Conservation (phyloP, 805 yeast genomes). For the Zygosaccharomyces kombuchaensis region DNA sequence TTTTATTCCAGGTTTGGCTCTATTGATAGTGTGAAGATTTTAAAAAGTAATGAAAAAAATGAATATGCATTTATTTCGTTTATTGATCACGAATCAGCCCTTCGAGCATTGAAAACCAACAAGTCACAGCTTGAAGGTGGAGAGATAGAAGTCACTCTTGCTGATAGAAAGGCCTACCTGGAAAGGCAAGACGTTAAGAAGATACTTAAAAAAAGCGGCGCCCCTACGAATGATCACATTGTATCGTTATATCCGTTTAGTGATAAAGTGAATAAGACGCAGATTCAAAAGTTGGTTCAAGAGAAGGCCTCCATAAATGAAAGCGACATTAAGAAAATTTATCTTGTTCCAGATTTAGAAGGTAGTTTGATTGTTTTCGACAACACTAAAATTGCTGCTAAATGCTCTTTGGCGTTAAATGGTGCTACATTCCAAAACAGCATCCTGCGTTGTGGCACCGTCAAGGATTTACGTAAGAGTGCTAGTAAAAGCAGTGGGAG, state of each 20-base stretch:
- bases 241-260: conserved; percentile 29
- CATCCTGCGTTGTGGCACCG: conserved; percentile 33
- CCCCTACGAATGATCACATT: conserved; percentile 8
- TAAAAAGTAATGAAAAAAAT: conserved; percentile 37
- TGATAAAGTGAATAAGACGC: conserved; percentile 25
- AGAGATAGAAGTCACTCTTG: conserved; percentile 44
- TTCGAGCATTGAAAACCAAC: conserved; percentile 43
- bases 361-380: conserved; percentile 51
- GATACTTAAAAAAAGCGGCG: conserved; percentile 15
- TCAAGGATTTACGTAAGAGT: conserved; percentile 30
- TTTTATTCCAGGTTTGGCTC: conserved; percentile 49
- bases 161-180: conserved; percentile 39
- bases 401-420: conserved; percentile 42
- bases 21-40: conserved; percentile 44
- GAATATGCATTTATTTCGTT: conserved; percentile 68
- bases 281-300: conserved; percentile 18
- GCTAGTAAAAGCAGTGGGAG: neutral
- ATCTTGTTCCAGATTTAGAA: conserved; percentile 42
- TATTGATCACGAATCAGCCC: conserved; percentile 41
- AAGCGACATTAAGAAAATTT: conserved; percentile 37
- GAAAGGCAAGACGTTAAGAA: conserved; percentile 34
- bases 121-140: conserved; percentile 44
- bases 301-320: conserved; percentile 9
- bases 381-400: conserved; percentile 45
- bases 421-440: conserved; percentile 39